phyloP scores from a whole-genome alignment of 2,329 filamentous ascomycete genomes.

The Fusarium sp. region DNA sequence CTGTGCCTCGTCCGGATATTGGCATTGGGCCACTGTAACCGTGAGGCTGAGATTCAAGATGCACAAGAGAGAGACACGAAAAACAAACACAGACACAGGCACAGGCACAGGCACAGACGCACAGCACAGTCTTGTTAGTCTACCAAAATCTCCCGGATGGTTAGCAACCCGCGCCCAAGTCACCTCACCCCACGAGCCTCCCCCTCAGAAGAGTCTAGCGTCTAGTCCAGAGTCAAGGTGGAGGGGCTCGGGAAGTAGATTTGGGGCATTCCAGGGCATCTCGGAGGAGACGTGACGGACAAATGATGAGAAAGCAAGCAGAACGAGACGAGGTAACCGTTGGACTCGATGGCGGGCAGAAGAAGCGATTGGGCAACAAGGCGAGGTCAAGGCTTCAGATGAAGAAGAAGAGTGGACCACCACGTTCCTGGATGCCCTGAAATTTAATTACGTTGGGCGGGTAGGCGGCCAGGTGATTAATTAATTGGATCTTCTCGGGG shows the following conservation, averaged over 20 bases:
- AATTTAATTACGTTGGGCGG: slow-evolving; percentile 48
- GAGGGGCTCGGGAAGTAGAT: slow-evolving; percentile 30
- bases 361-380: slow-evolving; percentile 42
- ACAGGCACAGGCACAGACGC: neutral
- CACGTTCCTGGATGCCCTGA: slow-evolving; percentile 45
- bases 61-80: neutral
- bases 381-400: slow-evolving; percentile 37
- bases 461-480: slow-evolving; percentile 41
- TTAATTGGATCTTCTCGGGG: slow-evolving; percentile 32
- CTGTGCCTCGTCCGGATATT: slow-evolving; percentile 6
- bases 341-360: slow-evolving; percentile 33
- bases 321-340: slow-evolving; percentile 32
- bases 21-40: slow-evolving; percentile 18
- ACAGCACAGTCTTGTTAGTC: neutral
- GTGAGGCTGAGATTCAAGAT: slow-evolving; percentile 40
- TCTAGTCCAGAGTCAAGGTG: neutral
- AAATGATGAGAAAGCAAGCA: slow-evolving; percentile 37
- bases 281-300: slow-evolving; percentile 8
- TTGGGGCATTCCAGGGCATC: slow-evolving; percentile 22
- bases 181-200: slow-evolving; percentile 11
- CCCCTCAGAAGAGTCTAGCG: slow-evolving; percentile 5
- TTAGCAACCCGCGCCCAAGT: slow-evolving; percentile 10
- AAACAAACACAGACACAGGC: neutral
- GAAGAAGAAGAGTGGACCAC: slow-evolving; percentile 41
- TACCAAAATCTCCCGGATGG: slow-evolving; percentile 7